phyloP scores from a whole-genome alignment of 2,329 filamentous ascomycete species.

The Emmonsiellopsis sp. region DNA sequence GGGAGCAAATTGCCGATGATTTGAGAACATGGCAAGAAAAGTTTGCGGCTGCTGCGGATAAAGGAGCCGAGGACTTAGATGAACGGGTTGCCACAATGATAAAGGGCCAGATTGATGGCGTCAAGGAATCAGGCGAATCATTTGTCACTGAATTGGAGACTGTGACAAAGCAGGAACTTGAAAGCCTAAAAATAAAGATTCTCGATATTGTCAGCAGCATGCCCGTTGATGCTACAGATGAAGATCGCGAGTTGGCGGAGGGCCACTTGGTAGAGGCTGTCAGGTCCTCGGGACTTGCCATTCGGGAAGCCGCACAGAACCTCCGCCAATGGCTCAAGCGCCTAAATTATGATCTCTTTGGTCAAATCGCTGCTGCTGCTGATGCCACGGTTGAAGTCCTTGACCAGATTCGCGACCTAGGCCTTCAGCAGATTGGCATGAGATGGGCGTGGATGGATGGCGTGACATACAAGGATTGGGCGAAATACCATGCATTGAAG shows the following conservation, averaged over 20 bases:
- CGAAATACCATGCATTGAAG: slow-evolving; percentile 84
- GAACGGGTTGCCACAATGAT: slow-evolving; percentile 63
- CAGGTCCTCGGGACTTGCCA: slow-evolving; percentile 58
- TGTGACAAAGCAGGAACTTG: slow-evolving; percentile 55
- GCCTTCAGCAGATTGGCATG: slow-evolving; percentile 86
- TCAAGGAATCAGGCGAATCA: slow-evolving; percentile 28
- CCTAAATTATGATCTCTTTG: slow-evolving; percentile 61
- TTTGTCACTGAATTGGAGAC: slow-evolving; percentile 62
- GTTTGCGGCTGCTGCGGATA: slow-evolving; percentile 75
- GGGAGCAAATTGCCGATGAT: slow-evolving; percentile 58
- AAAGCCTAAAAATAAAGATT: slow-evolving; percentile 59
- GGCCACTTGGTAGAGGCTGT: slow-evolving; percentile 48
- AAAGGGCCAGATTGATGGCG: slow-evolving; percentile 50
- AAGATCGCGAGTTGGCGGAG: slow-evolving; percentile 43
- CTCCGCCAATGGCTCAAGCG: slow-evolving; percentile 67
- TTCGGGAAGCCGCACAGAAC: slow-evolving; percentile 69
- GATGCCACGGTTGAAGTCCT: slow-evolving; percentile 74
- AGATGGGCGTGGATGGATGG: slow-evolving; percentile 92
- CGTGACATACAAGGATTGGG: slow-evolving; percentile 95
- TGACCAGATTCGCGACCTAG: slow-evolving; percentile 71
- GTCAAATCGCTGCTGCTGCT: slow-evolving; percentile 62
- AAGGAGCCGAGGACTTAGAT: slow-evolving; percentile 63
- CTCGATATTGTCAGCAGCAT: slow-evolving; percentile 46
- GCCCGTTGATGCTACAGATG: slow-evolving; percentile 48
- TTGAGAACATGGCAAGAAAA: slow-evolving; percentile 80